Evolutionary conservation across 495 filamentous ascomycete genomes (phyloP).

Genomic region (Sporormia fimetaria): DNA sequence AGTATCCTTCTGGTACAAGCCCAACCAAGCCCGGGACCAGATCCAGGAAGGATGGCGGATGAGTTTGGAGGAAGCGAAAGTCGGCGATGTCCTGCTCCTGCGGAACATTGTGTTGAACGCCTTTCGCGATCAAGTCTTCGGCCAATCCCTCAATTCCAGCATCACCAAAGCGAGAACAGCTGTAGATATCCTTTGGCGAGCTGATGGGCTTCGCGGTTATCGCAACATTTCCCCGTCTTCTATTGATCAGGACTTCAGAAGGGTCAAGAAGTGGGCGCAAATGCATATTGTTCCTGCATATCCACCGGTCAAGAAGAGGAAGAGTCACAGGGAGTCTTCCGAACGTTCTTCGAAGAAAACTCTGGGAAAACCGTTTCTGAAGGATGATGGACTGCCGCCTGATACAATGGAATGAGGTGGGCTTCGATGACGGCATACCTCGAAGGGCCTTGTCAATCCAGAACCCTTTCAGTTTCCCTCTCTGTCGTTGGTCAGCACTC

Average conservation of each 20-base stretch:
- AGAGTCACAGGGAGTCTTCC: slow-evolving; percentile 7
- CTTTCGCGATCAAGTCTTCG: slow-evolving; percentile 65
- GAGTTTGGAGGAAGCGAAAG: slow-evolving; percentile 43
- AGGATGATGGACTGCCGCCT: slow-evolving; percentile 9
- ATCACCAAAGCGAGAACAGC: slow-evolving; percentile 58
- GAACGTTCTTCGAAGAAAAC: slow-evolving; percentile 1
- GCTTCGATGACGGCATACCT: too few species aligned
- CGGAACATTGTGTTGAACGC: slow-evolving; percentile 63
- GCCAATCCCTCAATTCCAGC: slow-evolving; percentile 41
- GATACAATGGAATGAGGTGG: slow-evolving; percentile 21
- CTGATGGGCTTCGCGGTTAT: slow-evolving; percentile 34
- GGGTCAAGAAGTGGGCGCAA: slow-evolving; percentile 63
- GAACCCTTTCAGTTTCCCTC: too few species aligned
- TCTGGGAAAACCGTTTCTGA: background rate
- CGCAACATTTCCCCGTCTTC: slow-evolving; percentile 3
- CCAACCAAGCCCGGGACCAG: slow-evolving; percentile 19
- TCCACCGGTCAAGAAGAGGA: slow-evolving; percentile 30
- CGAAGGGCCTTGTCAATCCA: too few species aligned
- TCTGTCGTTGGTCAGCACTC: too few species aligned
- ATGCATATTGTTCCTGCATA: slow-evolving; percentile 49
- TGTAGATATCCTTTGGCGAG: slow-evolving; percentile 54
- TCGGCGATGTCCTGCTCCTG: slow-evolving; percentile 63
- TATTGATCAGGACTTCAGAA: slow-evolving; percentile 45
- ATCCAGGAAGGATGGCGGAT: slow-evolving; percentile 32
- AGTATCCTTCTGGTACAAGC: slow-evolving; percentile 70